Evolutionary conservation across 106 monocot species (phyloP).

Genomic region (Dioscorea alata): DNA sequence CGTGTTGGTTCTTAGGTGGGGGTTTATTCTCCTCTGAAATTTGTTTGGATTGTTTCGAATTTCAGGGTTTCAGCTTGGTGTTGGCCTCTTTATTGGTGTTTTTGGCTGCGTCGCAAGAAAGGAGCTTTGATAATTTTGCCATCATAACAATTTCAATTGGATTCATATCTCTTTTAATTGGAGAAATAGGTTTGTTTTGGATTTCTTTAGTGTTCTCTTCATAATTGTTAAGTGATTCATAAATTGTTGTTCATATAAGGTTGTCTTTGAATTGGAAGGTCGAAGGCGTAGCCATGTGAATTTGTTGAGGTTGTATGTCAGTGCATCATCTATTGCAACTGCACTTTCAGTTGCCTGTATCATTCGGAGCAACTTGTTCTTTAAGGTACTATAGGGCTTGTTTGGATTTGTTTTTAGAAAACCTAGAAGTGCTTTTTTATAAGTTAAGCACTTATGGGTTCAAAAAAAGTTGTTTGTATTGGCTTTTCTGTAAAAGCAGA

Average conservation of each 20-base stretch:
- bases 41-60: background rate
- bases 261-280: constrained; percentile 24
- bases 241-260: background rate
- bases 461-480: no score
- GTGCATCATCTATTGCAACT: constrained; percentile 42
- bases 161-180: constrained; percentile 48
- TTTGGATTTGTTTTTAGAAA: no score
- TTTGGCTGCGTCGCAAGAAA: constrained; percentile 19
- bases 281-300: constrained; percentile 38
- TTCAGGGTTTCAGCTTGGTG: constrained; percentile 40
- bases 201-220: background rate
- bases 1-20: no score
- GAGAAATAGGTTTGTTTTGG: constrained; percentile 54
- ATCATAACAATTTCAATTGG: constrained; percentile 38
- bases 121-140: constrained; percentile 20
- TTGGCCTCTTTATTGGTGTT: constrained; percentile 22
- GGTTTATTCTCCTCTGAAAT: no score
- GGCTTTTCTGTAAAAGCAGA: no score
- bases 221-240: background rate
- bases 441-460: no score
- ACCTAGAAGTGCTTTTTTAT: no score
- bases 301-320: constrained; percentile 48
- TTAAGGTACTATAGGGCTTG: constrained; percentile 56
- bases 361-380: constrained; percentile 42
- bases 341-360: constrained; percentile 47